These are phyloP conservation scores for Aspergillus japonicus DNA, from an alignment of 2,329 filamentous ascomycete genomes.

Conservation along the genomic window DNA sequence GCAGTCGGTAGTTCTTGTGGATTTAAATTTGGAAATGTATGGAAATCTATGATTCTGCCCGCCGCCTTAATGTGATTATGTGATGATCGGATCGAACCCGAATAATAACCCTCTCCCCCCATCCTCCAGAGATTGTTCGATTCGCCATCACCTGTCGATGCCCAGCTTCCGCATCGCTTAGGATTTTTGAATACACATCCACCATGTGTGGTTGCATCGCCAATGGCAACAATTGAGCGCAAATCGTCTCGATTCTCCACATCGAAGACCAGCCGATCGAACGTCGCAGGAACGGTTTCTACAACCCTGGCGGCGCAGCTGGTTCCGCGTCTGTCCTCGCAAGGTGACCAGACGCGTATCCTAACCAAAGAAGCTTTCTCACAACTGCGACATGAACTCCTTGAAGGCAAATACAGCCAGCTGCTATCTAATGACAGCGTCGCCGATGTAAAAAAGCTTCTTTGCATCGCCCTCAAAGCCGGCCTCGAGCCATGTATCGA, in stretches of 20 bases:
- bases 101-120: no score
- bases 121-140: not conserved
- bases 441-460: slow-evolving; percentile 77
- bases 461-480: slow-evolving; percentile 78
- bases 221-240: slow-evolving; percentile 3
- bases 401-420: slow-evolving; percentile 48
- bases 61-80: no score
- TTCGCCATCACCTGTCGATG: not conserved
- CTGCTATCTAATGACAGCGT: slow-evolving; percentile 62
- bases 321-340: slow-evolving; percentile 73
- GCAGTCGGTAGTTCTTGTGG: no score
- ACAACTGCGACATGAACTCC: slow-evolving; percentile 66
- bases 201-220: not conserved
- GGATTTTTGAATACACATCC: not conserved
- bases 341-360: slow-evolving; percentile 59
- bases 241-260: not conserved
- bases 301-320: slow-evolving; percentile 87
- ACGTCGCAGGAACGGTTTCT: slow-evolving; percentile 47
- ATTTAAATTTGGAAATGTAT: no score
- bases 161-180: not conserved
- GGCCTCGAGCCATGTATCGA: slow-evolving; percentile 60
- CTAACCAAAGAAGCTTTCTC: slow-evolving; percentile 73
- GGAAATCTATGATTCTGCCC: no score
- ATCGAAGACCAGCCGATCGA: slow-evolving; percentile 10
- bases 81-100: no score